A percentile compares a stretch with the other conserved stretches of the same genome.
Conservation (phyloP, 2,329 filamentous ascomycete genomes). For the Fusarium tupiense region DNA sequence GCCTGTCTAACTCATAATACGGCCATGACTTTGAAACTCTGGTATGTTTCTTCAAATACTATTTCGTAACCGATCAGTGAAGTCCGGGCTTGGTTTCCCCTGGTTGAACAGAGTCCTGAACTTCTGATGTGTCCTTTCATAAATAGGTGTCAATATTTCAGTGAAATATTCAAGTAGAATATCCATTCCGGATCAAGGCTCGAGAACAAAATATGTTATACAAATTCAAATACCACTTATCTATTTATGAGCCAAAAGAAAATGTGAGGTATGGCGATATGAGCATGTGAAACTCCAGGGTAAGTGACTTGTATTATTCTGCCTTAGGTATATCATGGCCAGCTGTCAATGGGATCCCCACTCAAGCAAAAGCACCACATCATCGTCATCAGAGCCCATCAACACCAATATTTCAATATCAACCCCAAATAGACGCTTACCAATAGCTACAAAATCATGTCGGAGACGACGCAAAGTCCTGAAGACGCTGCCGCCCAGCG, state of each 20-base stretch:
- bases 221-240: neutral
- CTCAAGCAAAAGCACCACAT: conserved; percentile 22
- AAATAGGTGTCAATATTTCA: neutral
- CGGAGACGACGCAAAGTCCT: conserved; percentile 49
- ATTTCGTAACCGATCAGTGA: neutral
- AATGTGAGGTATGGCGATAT: neutral
- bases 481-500: conserved; percentile 60
- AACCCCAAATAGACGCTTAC: neutral
- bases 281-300: conserved; percentile 4
- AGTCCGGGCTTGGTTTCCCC: no score
- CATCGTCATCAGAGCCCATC: conserved; percentile 1
- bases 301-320: neutral
- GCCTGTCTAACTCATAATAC: neutral
- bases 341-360: conserved; percentile 21
- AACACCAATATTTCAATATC: neutral
- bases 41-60: neutral
- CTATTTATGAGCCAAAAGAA: neutral
- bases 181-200: no score
- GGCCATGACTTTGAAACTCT: neutral
- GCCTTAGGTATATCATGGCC: conserved; percentile 8
- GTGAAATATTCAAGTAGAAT: neutral
- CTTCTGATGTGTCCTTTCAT: neutral
- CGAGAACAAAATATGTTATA: neutral
- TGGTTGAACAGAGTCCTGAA: neutral
- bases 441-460: conserved; percentile 46